Evolutionary conservation across 352 stramenopile genomes (phyloP).

Genomic region (Phytophthora sp.): DNA sequence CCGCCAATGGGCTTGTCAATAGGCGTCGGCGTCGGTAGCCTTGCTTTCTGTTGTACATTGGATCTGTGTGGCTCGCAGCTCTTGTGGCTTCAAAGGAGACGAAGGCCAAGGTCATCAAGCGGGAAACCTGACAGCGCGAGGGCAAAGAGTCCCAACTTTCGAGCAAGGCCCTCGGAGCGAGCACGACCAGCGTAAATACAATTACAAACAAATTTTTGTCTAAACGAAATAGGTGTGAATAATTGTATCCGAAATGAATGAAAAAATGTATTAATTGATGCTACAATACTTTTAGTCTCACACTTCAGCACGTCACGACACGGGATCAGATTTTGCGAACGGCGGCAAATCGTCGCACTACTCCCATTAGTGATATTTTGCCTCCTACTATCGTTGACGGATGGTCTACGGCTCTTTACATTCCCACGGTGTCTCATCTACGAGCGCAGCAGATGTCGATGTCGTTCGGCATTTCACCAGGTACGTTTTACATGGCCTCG

Average conservation of each 20-base stretch:
- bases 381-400: too few species aligned
- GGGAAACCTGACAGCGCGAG: conserved; percentile 27
- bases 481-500: not conserved
- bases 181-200: conserved; percentile 36
- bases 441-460: conserved; percentile 31
- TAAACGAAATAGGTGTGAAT: too few species aligned
- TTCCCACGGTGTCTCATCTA: conserved; percentile 20
- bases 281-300: too few species aligned
- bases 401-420: too few species aligned
- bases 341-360: too few species aligned
- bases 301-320: too few species aligned
- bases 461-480: not conserved
- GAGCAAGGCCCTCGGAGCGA: conserved; percentile 6
- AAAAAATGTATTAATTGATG: conserved; percentile 15
- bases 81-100: conserved; percentile 31
- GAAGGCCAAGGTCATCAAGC: conserved; percentile 18
- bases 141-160: conserved; percentile 22
- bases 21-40: conserved; percentile 33
- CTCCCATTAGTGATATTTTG: too few species aligned
- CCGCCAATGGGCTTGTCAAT: conserved; percentile 48
- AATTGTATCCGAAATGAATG: too few species aligned
- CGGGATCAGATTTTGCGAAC: too few species aligned
- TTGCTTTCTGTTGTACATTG: conserved; percentile 43
- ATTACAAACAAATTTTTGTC: conserved; percentile 67
- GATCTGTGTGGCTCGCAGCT: conserved; percentile 39